A percentile compares a stretch with the other conserved stretches of the same genome.
phyloP scores from a whole-genome alignment of 1,139 yeast genomes.

The Candida glucosophila region DNA sequence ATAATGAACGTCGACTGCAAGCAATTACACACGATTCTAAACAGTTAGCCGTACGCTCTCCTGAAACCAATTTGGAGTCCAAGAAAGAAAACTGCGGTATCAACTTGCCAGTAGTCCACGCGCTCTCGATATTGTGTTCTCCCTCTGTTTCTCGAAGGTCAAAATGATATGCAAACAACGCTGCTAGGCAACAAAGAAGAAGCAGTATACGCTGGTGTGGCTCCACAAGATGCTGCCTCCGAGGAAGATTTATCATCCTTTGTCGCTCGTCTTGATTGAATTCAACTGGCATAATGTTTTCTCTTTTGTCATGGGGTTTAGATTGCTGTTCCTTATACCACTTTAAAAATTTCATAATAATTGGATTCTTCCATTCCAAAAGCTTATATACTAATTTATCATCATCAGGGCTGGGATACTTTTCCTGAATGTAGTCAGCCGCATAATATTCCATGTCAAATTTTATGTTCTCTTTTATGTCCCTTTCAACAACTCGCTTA shows the following conservation, averaged over 20 bases:
- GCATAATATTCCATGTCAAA: conserved; percentile 88
- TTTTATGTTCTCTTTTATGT: conserved; percentile 62
- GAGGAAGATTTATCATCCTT: conserved; percentile 60
- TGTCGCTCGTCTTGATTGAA: conserved; percentile 57
- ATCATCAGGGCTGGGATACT: conserved; percentile 45
- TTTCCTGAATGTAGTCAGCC: conserved; percentile 64
- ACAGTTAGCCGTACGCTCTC: conserved; percentile 15
- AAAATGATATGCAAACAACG: conserved; percentile 66
- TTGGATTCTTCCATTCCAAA: conserved; percentile 50
- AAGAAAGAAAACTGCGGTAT: conserved; percentile 69
- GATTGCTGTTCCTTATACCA: conserved; percentile 38
- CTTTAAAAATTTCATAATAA: conserved; percentile 31
- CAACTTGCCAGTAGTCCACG: conserved; percentile 88
- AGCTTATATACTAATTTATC: conserved; percentile 46
- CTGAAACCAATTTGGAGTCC: conserved; percentile 45
- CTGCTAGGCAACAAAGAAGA: conserved; percentile 52
- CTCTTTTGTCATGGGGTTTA: conserved; percentile 13
- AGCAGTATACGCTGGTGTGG: conserved; percentile 37
- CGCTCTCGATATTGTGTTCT: conserved; percentile 76
- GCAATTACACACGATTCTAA: conserved; percentile 51
- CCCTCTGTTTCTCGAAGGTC: conserved; percentile 73
- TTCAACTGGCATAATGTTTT: conserved; percentile 31
- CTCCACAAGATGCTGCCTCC: conserved; percentile 48
- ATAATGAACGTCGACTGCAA: conserved; percentile 60
- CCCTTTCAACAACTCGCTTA: conserved; percentile 57